A percentile compares a stretch with the other conserved stretches of the same genome.
These are phyloP conservation scores for Tulasnella sp. DNA, from an alignment of 768 basidiomycete genomes.

Conservation along the genomic window DNA sequence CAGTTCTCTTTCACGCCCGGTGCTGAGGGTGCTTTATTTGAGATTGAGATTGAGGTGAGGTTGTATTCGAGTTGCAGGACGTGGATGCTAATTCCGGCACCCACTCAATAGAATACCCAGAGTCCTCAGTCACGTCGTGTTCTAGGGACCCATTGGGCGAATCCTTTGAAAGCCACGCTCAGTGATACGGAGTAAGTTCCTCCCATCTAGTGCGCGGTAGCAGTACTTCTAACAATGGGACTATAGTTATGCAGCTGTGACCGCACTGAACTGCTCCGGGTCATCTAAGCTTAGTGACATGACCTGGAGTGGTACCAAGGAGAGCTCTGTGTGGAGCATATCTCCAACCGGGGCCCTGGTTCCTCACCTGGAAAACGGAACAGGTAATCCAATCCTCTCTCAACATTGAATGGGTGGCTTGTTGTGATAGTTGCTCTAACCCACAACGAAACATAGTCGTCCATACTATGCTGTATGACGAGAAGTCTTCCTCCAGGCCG, in stretches of 20 bases:
- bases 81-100: no score
- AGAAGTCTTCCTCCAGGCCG: no score
- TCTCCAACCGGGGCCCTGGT: neutral
- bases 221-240: neutral
- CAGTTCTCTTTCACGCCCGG: neutral
- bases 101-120: no score
- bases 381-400: neutral
- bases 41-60: neutral
- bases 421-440: no score
- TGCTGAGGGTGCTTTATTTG: neutral
- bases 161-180: neutral
- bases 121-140: neutral
- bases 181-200: neutral
- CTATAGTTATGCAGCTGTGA: neutral
- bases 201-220: neutral
- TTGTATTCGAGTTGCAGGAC: no score
- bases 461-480: no score
- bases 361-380: neutral
- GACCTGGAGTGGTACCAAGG: neutral
- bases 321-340: neutral
- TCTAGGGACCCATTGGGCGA: neutral
- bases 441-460: no score
- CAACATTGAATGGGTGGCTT: no score
- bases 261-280: neutral
- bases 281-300: neutral